These are phyloP conservation scores for Petunia hybrid DNA, from an alignment of 305 asterid genomes.

Conservation along the genomic window DNA sequence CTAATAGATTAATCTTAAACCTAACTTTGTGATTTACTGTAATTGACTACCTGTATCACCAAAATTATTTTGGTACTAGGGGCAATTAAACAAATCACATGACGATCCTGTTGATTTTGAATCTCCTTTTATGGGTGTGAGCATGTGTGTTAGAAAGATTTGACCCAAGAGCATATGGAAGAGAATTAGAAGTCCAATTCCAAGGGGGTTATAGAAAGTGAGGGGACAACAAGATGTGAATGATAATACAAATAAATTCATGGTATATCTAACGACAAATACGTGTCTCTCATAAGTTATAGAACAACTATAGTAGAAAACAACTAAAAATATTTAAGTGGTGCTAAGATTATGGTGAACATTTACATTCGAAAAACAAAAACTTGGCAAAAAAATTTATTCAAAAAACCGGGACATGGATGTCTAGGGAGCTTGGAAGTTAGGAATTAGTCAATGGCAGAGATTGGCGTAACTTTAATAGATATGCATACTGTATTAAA, in stretches of 20 bases:
- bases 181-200: neutral
- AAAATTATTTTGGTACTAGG: neutral
- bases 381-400: no score
- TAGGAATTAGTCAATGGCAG: no score
- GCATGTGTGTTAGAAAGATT: neutral
- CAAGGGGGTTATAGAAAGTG: slow-evolving; percentile 5
- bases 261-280: neutral
- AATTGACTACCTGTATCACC: neutral
- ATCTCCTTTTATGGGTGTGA: neutral
- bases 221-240: slow-evolving; percentile 25
- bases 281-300: neutral
- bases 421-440: no score
- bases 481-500: no score
- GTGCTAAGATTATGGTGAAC: slow-evolving; percentile 29
- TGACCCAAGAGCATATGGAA: no score
- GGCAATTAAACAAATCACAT: neutral
- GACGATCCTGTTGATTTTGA: neutral
- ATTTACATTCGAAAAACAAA: neutral
- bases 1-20: no score
- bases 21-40: no score
- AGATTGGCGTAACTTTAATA: no score
- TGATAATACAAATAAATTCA: neutral
- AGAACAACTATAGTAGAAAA: neutral
- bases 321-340: slow-evolving; percentile 12
- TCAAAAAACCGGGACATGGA: no score